Percentiles rank a stretch among this genome's conserved stretches.
Evolutionary conservation across 768 basidiomycete genomes (phyloP).

Genomic region (Tylopilus balloui): DNA sequence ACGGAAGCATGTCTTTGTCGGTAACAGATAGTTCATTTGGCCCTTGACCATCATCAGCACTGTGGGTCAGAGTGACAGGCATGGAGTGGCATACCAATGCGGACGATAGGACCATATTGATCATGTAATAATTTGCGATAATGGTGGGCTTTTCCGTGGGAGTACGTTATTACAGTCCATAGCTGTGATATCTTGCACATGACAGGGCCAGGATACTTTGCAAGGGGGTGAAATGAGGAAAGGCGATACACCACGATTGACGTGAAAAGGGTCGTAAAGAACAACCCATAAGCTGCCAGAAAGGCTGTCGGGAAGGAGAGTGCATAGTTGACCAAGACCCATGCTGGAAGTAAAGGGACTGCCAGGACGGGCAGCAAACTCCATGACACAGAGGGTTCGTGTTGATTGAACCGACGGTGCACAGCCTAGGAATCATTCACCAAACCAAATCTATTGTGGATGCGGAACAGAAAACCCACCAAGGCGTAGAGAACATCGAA

Average conservation of each 20-base stretch:
- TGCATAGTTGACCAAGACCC: conserved; percentile 7
- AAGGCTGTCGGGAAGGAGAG: conserved; percentile 4
- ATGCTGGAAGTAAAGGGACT: conserved; percentile 13
- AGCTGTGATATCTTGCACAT: conserved; percentile 31
- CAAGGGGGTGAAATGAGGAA: conserved; percentile 38
- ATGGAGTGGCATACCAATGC: conserved; percentile 25
- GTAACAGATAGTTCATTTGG: conserved; percentile 37
- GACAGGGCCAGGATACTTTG: conserved; percentile 35
- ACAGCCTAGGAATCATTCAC: conserved; percentile 3
- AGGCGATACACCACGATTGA: conserved; percentile 35
- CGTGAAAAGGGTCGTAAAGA: conserved; percentile 17
- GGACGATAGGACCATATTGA: conserved; percentile 31
- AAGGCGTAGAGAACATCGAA: conserved; percentile 18
- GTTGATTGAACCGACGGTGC: conserved; percentile 16
- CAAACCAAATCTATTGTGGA: not conserved
- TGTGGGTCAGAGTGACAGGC: not conserved
- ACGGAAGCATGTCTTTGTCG: conserved; percentile 20
- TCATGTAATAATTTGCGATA: conserved; percentile 25
- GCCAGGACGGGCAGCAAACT: conserved; percentile 8
- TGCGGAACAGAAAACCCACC: conserved; percentile 6
- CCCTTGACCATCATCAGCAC: conserved; percentile 23
- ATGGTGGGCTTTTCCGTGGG: conserved; percentile 17
- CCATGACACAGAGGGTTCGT: conserved; percentile 17
- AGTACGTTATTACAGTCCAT: conserved; percentile 19
- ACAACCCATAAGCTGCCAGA: conserved; percentile 13